These are phyloP conservation scores for Erysimum cheiranthoides DNA, from an alignment of 345 rosid genomes.

Conservation along the genomic window DNA sequence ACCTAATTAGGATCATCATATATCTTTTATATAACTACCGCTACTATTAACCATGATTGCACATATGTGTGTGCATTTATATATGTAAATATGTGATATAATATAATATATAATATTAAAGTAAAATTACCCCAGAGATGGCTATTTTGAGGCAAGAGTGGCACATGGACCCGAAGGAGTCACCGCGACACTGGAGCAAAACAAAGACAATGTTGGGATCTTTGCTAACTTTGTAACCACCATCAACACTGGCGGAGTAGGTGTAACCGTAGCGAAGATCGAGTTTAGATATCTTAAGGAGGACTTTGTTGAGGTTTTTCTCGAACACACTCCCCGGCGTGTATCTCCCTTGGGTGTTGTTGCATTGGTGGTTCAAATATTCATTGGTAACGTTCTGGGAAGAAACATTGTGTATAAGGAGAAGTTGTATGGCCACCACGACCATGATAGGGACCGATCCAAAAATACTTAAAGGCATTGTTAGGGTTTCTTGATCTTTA, in stretches of 20 bases:
- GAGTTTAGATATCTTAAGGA: constrained; percentile 35
- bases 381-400: not conserved
- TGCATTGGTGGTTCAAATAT: not conserved
- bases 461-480: not conserved
- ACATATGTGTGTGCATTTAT: not conserved
- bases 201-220: constrained; percentile 47
- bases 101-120: not conserved
- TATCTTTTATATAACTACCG: not conserved
- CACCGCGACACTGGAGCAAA: constrained; percentile 60
- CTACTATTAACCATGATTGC: not conserved
- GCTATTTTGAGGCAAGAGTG: constrained; percentile 50
- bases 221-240: not conserved
- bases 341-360: not conserved
- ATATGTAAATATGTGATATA: not conserved
- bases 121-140: constrained; percentile 37
- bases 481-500: not conserved
- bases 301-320: not conserved
- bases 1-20: not conserved
- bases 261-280: constrained; percentile 54
- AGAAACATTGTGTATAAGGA: not conserved
- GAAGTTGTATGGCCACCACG: not conserved
- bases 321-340: not conserved
- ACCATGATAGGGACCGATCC: not conserved
- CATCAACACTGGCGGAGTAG: not conserved
- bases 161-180: constrained; percentile 50